Evolutionary conservation across 768 basidiomycete species (phyloP).

Genomic region (Amyloporia xantha): DNA sequence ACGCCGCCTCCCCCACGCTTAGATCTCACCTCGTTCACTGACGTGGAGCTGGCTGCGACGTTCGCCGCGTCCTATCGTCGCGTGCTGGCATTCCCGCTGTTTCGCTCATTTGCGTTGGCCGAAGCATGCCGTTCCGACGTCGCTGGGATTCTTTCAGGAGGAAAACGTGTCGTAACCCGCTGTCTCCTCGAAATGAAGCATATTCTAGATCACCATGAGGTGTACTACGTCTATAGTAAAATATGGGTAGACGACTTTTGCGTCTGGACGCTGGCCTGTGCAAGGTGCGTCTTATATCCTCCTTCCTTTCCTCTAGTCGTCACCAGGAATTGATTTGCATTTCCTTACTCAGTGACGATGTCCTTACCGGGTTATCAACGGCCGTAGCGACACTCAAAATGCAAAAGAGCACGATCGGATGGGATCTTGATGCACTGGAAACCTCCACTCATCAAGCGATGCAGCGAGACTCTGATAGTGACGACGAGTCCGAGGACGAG

Average conservation of each 20-base stretch:
- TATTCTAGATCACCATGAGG: constrained; percentile 75
- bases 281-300: constrained; percentile 48
- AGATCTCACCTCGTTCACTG: constrained; percentile 22
- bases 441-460: constrained; percentile 35
- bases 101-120: constrained; percentile 70
- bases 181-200: constrained; percentile 66
- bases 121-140: constrained; percentile 64
- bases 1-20: background rate
- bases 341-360: constrained; percentile 43
- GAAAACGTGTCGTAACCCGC: constrained; percentile 56
- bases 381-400: constrained; percentile 36
- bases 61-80: constrained; percentile 67
- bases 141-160: constrained; percentile 48
- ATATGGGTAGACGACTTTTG: constrained; percentile 84
- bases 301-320: background rate
- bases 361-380: constrained; percentile 40
- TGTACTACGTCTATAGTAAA: constrained; percentile 85
- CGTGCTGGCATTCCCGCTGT: constrained; percentile 67
- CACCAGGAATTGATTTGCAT: too few relatives aligned
- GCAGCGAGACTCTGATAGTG: constrained; percentile 53
- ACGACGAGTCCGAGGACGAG: constrained; percentile 46
- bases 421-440: constrained; percentile 69
- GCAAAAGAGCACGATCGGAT: constrained; percentile 53
- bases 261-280: constrained; percentile 66
- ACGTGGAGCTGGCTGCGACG: constrained; percentile 41